Base-by-base conservation (phyloP, 192 early-diverging fungal species). In the Backusella tuberculispora region DNA sequence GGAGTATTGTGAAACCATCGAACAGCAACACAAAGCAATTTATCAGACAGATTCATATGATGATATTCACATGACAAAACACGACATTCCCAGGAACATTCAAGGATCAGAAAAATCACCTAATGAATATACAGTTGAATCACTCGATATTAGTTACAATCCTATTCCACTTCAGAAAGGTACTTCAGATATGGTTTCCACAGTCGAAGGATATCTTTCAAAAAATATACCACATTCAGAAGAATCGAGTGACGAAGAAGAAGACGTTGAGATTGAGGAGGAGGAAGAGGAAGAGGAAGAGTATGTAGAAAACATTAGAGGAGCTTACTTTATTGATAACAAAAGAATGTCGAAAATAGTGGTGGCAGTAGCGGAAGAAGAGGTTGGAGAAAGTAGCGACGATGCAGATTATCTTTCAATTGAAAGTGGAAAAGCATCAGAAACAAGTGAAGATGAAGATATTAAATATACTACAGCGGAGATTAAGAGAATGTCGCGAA, bases 391-490 rank as follows among this genome's bases (percentile, higher is more conserved):
- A 9, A 60, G 53, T n/a, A 60, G 53, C 2, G 50, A 53, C 53
- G 53, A 60, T 26, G 53, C 50, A 53, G 50, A 60, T 26, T 60
- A 26, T 10, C 53, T 60, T 12, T 60, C 53, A 0, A 21, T 60
- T 26, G 53, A 60, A 60, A 60, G 53, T 26, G 53, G 26, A 60
- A 60, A 60, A 19, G 21, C 5, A 19, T 60, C 53, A 12, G 53
- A 60, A 4, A 60, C 53, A 10, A 60, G 53, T 60, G 53, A 60
- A 60, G 53, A 60, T 10, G 53, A 60, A 3, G 53, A 60, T 26
- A 60, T 60, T 60, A 60, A 60, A 60, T 26, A 60, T 26, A 60
- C 53, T 26, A 60, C 53, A 19, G 53, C 53, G 13, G 53, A 60
- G 21, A 60, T 60, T 10, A 60, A 60, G 10, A 60, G 53, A 26